A percentile compares a stretch with the other conserved stretches of the same genome.
Evolutionary conservation across 2,329 filamentous ascomycete genomes (phyloP).

Genomic region (Rhexocercosporidium sp.): DNA sequence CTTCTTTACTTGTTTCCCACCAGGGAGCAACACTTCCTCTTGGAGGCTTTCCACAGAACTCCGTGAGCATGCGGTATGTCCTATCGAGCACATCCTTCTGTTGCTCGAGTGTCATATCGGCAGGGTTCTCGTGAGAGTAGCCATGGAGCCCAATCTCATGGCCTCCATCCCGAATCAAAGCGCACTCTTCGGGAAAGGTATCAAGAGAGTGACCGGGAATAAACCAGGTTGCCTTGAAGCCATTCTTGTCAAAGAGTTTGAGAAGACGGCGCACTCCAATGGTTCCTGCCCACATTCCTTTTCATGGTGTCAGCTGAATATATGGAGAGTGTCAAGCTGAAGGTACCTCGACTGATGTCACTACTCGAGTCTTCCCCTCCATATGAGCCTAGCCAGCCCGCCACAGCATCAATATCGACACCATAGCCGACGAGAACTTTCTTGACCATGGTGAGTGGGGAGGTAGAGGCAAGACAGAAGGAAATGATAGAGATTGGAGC

Average conservation of each 20-base stretch:
- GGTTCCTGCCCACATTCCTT: constrained; percentile 71
- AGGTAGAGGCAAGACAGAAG: not conserved
- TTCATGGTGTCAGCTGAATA: constrained; percentile 1
- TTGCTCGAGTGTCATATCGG: constrained; percentile 74
- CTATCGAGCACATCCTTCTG: constrained; percentile 77
- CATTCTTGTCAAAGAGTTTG: constrained; percentile 73
- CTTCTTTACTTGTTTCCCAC: constrained; percentile 75
- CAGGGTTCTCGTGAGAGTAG: constrained; percentile 77
- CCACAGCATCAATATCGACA: constrained; percentile 77
- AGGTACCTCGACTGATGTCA: constrained; percentile 70
- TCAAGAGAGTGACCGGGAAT: constrained; percentile 68
- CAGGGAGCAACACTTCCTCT: constrained; percentile 75
- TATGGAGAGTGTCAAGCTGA: not conserved
- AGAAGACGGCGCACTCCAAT: constrained; percentile 68
- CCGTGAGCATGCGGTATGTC: constrained; percentile 72
- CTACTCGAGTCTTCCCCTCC: constrained; percentile 74
- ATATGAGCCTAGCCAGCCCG: constrained; percentile 78
- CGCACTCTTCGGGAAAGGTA: constrained; percentile 70
- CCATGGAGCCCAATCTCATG: constrained; percentile 73
- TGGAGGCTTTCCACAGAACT: constrained; percentile 74
- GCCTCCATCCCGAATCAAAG: constrained; percentile 63
- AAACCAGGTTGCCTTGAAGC: constrained; percentile 72
- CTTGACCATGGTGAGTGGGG: constrained; percentile 45
- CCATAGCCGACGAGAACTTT: constrained; percentile 66
- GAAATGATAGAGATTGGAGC: not conserved